These are phyloP conservation scores for Podosphaera aphanis DNA, from an alignment of 2,329 filamentous ascomycete genomes.

Conservation along the genomic window DNA sequence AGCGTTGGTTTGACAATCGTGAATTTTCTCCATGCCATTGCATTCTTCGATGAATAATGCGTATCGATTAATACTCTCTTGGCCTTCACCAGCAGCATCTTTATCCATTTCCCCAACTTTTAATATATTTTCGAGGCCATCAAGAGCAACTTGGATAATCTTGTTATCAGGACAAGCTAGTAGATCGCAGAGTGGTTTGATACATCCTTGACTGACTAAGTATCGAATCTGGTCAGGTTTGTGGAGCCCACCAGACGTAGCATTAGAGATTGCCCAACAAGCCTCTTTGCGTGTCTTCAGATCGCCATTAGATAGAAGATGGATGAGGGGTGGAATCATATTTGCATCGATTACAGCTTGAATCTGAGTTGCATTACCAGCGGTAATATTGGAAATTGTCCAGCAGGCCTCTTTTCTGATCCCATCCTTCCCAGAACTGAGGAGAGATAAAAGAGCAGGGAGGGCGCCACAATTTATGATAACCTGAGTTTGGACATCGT, in stretches of 20 bases:
- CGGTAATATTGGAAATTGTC: constrained; percentile 98
- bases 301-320: constrained; percentile 86
- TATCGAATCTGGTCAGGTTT: constrained; percentile 98
- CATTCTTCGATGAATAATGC: constrained; percentile 97
- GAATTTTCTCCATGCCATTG: constrained; percentile 98
- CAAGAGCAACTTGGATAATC: constrained; percentile 96
- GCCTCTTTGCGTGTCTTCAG: constrained; percentile 98
- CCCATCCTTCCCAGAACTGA: constrained; percentile 94
- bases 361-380: constrained; percentile 92
- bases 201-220: constrained; percentile 78
- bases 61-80: constrained; percentile 78
- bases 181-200: constrained; percentile 89
- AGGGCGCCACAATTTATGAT: constrained; percentile 97
- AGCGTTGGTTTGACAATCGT: constrained; percentile 98
- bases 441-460: constrained; percentile 70
- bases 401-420: constrained; percentile 99
- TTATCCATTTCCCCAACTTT: constrained; percentile 99
- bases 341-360: constrained; percentile 91
- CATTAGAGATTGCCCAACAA: constrained; percentile 98
- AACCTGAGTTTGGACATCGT: constrained; percentile 95
- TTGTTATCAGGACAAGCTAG: constrained; percentile 96
- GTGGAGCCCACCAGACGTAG: constrained; percentile 87
- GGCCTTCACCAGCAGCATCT: constrained; percentile 53
- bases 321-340: constrained; percentile 88
- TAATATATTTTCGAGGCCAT: constrained; percentile 95